Evolutionary conservation across 2,329 filamentous ascomycete genomes (phyloP).

Genomic region (Coniochaeta pulveracea): DNA sequence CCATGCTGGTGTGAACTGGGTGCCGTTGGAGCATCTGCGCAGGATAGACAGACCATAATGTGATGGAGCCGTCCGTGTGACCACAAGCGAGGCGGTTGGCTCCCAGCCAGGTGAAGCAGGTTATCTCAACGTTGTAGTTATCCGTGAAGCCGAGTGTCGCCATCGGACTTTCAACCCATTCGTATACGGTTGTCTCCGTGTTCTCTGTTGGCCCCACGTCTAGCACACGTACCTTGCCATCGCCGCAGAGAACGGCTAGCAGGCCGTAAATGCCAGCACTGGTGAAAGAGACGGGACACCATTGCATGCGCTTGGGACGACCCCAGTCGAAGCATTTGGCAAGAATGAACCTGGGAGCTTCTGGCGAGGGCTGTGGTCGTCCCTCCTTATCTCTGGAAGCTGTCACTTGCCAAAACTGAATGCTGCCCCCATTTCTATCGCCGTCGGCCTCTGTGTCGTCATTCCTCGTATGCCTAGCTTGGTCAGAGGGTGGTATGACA

Average conservation of each 20-base stretch:
- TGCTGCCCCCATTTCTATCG: conserved; percentile 29
- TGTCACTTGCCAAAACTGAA: conserved; percentile 42
- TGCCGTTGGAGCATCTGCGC: conserved; percentile 36
- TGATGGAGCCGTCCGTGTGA: conserved; percentile 44
- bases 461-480: conserved; percentile 20
- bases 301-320: conserved; percentile 36
- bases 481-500: conserved; percentile 37
- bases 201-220: conserved; percentile 22
- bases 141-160: conserved; percentile 30
- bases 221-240: conserved; percentile 38
- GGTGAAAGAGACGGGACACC: conserved; percentile 34
- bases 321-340: conserved; percentile 40
- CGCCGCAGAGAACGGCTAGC: conserved; percentile 37
- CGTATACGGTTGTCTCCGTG: conserved; percentile 20
- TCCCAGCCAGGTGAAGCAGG: conserved; percentile 42
- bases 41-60: conserved; percentile 44
- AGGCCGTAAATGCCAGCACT: conserved; percentile 21
- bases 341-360: conserved; percentile 25
- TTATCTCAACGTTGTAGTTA: conserved; percentile 36
- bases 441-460: conserved; percentile 15
- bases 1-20: conserved; percentile 38
- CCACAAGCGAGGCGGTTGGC: conserved; percentile 43
- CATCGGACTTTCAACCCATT: conserved; percentile 30
- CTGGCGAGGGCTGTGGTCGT: conserved; percentile 21
- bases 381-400: conserved; percentile 17